These are phyloP conservation scores for Carex parvula DNA, from an alignment of 176 grass and related monocot species.

Conservation along the genomic window DNA sequence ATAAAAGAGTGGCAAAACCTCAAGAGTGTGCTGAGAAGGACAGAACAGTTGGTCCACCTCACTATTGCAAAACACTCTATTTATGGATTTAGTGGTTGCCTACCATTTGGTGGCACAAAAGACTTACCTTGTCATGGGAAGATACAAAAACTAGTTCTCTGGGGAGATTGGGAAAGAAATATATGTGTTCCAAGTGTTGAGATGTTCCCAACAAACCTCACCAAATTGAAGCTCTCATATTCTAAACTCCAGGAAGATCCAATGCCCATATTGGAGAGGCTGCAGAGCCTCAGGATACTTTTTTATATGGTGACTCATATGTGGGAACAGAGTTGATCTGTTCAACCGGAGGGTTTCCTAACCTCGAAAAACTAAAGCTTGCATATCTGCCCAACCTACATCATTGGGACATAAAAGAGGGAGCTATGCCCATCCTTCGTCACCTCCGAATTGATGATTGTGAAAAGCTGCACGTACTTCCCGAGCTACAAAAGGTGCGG, in stretches of 20 bases:
- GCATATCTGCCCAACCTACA: too few species aligned
- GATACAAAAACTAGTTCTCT: neutral
- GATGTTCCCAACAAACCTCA: neutral
- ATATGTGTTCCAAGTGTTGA: neutral
- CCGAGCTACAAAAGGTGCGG: too few species aligned
- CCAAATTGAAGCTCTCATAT: neutral
- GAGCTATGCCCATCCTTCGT: too few species aligned
- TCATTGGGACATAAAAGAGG: too few species aligned
- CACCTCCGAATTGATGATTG: too few species aligned
- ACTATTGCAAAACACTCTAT: too few species aligned
- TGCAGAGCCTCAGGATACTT: neutral
- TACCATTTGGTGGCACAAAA: neutral
- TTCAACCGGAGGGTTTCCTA: too few species aligned
- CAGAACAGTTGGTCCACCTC: neutral
- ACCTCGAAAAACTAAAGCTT: too few species aligned
- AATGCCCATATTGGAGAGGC: neutral
- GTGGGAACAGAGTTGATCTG: neutral
- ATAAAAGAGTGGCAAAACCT: neutral
- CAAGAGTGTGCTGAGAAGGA: neutral
- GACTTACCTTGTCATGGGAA: neutral
- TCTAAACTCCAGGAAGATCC: neutral
- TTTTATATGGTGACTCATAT: neutral
- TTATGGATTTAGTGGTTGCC: rapidly evolving
- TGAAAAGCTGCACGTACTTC: too few species aligned
- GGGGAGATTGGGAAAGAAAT: neutral